Base-by-base conservation (phyloP, 78 protist genomes). In the Polysphondylium violaceum region DNA sequence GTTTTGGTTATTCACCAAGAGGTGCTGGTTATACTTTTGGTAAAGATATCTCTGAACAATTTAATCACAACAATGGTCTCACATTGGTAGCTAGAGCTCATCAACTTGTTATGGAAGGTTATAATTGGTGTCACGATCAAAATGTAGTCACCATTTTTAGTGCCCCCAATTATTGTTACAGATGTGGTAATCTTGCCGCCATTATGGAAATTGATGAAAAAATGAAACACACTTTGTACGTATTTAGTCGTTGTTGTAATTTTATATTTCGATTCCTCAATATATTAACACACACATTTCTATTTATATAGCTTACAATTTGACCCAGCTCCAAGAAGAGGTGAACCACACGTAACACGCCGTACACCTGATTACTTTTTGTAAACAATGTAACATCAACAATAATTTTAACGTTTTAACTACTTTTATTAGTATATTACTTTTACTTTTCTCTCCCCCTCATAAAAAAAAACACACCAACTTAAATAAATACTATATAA, bases 121-220 rank as follows among this genome's bases (percentile, higher is more conserved):
- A 97, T 94, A 96, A 96, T 69, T 98, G 98, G 98, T 73, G 95
- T 83, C 99, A 99, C 83, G 96, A 93, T 43, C 94, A 87, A 51
- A 88, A 96, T 50, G 98, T 96, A 6, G 96, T 97, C 67, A 98
- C 99, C n/a, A 95, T 99, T 65, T 99, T 99, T 83, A 74, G 95
- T 2, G 99, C 99, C 7, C 99, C 99, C 4, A 98, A 99, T 95
- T 99, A 99, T 94, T 98, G 99, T 69, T 97, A 97, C 73, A 93
- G 99, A 41, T 99, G 99, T 78, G 99, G 99, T 36, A 98, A 98
- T 77, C 97, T 96, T 72, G 99, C 99, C 2, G 98, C 98, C 21
- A 96, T 98, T 21, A 94, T 98, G 97, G 99, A 98, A 44, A 75
- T 98, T 31, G 99, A 98, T 58, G 98, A 98, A 63, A 79, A 93